These are phyloP conservation scores for Sanghuangporus baumii DNA, from an alignment of 1,284 basidiomycete species.

Conservation along the genomic window DNA sequence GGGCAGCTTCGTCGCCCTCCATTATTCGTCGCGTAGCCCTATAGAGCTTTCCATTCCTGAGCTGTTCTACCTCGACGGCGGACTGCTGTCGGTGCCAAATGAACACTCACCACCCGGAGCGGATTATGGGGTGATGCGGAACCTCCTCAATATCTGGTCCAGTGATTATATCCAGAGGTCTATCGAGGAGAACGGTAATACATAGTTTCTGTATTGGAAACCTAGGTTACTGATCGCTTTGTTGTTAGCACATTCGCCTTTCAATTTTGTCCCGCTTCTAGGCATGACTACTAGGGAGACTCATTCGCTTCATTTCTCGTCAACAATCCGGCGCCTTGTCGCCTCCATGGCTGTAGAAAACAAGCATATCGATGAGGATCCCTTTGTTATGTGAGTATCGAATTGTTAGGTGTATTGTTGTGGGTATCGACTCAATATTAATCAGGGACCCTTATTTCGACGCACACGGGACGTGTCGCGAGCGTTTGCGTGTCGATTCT, in stretches of 20 bases:
- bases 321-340: conserved; percentile 51
- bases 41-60: conserved; percentile 79
- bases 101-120: conserved; percentile 50
- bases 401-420: conserved; percentile 13
- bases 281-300: conserved; percentile 59
- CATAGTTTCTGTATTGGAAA: neutral
- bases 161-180: conserved; percentile 75
- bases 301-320: conserved; percentile 52
- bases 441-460: conserved; percentile 55
- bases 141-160: conserved; percentile 90
- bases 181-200: conserved; percentile 54
- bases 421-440: conserved; percentile 19
- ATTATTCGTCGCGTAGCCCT: conserved; percentile 84
- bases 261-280: conserved; percentile 75
- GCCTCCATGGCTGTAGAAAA: conserved; percentile 43
- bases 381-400: conserved; percentile 42
- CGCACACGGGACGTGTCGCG: conserved; percentile 31
- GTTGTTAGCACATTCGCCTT: conserved; percentile 42
- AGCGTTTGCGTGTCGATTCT: conserved; percentile 28
- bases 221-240: neutral
- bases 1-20: conserved; percentile 76
- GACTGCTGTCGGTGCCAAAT: conserved; percentile 64
- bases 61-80: conserved; percentile 77
- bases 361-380: conserved; percentile 35
- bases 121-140: conserved; percentile 59